Evolutionary conservation across 2,329 filamentous ascomycete species (phyloP), one percentile per base, ranked within the genome.

Genomic region (Alternaria rosae): DNA sequence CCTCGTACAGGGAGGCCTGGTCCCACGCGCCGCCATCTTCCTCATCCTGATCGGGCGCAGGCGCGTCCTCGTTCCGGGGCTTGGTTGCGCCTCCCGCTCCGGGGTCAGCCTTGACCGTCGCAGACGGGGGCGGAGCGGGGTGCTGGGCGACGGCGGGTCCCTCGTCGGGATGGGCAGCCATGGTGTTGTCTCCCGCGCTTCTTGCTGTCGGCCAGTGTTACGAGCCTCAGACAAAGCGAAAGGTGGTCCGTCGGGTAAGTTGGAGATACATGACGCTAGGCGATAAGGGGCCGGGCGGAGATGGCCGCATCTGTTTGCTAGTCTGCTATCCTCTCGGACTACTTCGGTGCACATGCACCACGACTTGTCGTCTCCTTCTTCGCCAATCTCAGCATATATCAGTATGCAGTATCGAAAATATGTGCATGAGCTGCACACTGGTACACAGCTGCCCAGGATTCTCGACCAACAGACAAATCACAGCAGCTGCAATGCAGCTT

Each of bases 1-100:
- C 73, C 55, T 78, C 77, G 51, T 73, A 75, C 48, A 74, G 65
- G 28, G 75, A 79, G 17, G 70, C 71, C 54, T 68, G 66, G 56
- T 78, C 76, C 75, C 72, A 76, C 28, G 67, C 63, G 56, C 70
- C 70, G 55, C 68, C 75, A 42, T 77, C 71, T 25, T 68, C 58
- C 45, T 61, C 54, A 43, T 65, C 56, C 30, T 65, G 52, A 23
- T 57, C 57, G 54, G 66, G 54, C 9, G 68, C 59, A 25, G 66
- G 38, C 42, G 69, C 67, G 52, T 65, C 67, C 47, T 65, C 62
- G 53, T 65, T 62, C 43, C 54, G 47, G 62, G 48, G 43, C 54
- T 69, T 62, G 50, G 62, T 55, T 54, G 68, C 66, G 67, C 57
- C 59, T 30, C 68, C 63, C 26, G 61, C 54, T 28, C 61, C 54